phyloP scores from a whole-genome alignment of 1,284 basidiomycete species.

The Apiotrichum akiyoshidainum region DNA sequence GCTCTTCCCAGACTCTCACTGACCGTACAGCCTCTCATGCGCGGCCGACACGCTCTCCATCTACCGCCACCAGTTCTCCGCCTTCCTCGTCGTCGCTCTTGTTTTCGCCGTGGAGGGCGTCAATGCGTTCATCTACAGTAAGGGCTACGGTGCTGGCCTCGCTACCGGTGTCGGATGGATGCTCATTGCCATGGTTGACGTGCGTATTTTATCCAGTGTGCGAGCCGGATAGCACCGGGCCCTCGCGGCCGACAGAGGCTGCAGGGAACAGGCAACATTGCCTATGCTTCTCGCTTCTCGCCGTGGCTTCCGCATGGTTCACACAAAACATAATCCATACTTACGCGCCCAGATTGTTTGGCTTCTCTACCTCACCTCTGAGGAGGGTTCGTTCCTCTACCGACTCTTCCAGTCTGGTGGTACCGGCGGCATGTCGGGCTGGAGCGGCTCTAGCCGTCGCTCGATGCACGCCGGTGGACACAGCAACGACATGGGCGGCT shows the following conservation, averaged over 20 bases:
- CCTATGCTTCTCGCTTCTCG: background rate
- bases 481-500: slow-evolving; percentile 16
- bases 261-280: too few relatives aligned
- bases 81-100: slow-evolving; percentile 79
- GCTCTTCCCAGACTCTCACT: background rate
- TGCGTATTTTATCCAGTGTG: slow-evolving; percentile 16
- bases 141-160: slow-evolving; percentile 56
- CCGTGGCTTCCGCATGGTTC: too few relatives aligned
- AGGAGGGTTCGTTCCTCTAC: slow-evolving; percentile 81
- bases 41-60: slow-evolving; percentile 39
- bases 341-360: slow-evolving; percentile 68
- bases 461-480: slow-evolving; percentile 10
- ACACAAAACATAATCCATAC: background rate
- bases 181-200: slow-evolving; percentile 74
- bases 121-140: slow-evolving; percentile 7
- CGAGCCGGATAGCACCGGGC: slow-evolving; percentile 20
- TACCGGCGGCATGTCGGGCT: slow-evolving; percentile 77
- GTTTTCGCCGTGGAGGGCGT: slow-evolving; percentile 65
- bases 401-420: slow-evolving; percentile 81
- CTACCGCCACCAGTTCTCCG: slow-evolving; percentile 65
- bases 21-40: slow-evolving; percentile 32
- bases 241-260: background rate
- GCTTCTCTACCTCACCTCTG: slow-evolving; percentile 93
- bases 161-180: slow-evolving; percentile 93
- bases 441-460: slow-evolving; percentile 38